Evolutionary conservation across 352 stramenopile genomes (phyloP).

Genomic region (Pythium angustatum): DNA sequence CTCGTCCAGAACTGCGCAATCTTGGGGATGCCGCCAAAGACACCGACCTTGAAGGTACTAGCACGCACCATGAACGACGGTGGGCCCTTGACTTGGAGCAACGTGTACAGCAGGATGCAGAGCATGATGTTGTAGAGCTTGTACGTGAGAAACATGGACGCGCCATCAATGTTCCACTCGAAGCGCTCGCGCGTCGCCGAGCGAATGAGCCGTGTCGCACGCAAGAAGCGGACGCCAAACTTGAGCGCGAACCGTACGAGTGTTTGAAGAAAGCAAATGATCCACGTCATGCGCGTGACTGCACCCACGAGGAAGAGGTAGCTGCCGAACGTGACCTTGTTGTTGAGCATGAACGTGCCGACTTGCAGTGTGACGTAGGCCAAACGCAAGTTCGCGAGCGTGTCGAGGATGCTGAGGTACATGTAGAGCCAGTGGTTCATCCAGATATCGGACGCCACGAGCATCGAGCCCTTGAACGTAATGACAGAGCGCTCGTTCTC

Average conservation of each 20-base stretch:
- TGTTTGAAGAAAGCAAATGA: conserved; percentile 57
- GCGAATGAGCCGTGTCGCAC: conserved; percentile 37
- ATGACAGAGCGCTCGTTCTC: conserved; percentile 45
- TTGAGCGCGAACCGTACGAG: conserved; percentile 35
- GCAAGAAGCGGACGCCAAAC: conserved; percentile 32
- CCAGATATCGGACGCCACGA: conserved; percentile 64
- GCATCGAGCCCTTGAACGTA: conserved; percentile 47
- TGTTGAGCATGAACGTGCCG: conserved; percentile 60
- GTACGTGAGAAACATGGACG: conserved; percentile 54
- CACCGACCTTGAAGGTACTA: conserved; percentile 29
- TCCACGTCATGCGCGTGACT: conserved; percentile 55
- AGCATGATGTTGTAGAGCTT: conserved; percentile 63
- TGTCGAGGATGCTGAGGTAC: conserved; percentile 51
- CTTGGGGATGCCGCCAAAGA: conserved; percentile 41
- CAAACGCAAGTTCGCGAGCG: conserved; percentile 42
- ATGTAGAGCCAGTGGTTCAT: conserved; percentile 79
- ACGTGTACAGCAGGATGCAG: conserved; percentile 41
- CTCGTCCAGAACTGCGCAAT: conserved; percentile 49
- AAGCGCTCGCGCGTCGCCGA: conserved; percentile 33
- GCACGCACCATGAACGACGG: conserved; percentile 51
- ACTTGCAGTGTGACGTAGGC: conserved; percentile 51
- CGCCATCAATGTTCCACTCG: conserved; percentile 54
- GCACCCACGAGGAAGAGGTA: conserved; percentile 58
- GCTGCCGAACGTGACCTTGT: conserved; percentile 46
- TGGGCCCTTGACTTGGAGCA: conserved; percentile 36